Base-by-base conservation (phyloP, 1,284 basidiomycete genomes). In the Rhizopogon hawkerae region DNA sequence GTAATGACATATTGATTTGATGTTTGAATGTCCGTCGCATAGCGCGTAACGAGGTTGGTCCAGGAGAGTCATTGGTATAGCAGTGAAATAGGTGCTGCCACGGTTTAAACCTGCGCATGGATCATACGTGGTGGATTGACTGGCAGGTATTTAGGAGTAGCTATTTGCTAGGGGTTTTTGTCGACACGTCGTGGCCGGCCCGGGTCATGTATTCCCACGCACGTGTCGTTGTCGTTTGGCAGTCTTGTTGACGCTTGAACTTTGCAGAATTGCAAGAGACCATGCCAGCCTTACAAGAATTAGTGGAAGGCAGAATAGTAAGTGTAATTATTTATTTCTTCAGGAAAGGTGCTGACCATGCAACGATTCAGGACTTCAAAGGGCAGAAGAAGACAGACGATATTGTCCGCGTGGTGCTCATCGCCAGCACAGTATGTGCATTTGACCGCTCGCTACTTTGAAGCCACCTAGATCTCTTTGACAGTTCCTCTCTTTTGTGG, bases 321-420 rank as follows among this genome's bases (percentile, higher is more conserved):
- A 53, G 73, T 66, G 21, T 23, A 23, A 23, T 23, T 4, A 42
- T 26, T 3, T 3, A 34, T 4, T 1, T 5, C 1, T 1, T 38
- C 56, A 34, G 42, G 57, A 56, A 7, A 44, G 0, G 1, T 5
- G 14, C 5, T 47, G 54, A 24, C 50, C 33, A 5, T 1, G 38
- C 8, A 8, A n/a, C 21, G 3, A 38, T 45, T 13, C 49, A 89
- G 85, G 86, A 89, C 61, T 89, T 87, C 65, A 75, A 79, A 57
- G 85, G 85, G 1, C 85, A 89, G 60, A 76, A 74, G 53, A 60
- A 69, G 21, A 78, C 77, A 0, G 85, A 88, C 52, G 59, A 68
- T 46, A 69, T 83, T 26, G 60, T 72, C 31, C 73, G 72, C 26
- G 59, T 76, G 50, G 70, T 69, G 64, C 63, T 77, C 31, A 62